Evolutionary conservation across 73 alveolate species (phyloP).

Genomic region (Paramecium octaurelia): DNA sequence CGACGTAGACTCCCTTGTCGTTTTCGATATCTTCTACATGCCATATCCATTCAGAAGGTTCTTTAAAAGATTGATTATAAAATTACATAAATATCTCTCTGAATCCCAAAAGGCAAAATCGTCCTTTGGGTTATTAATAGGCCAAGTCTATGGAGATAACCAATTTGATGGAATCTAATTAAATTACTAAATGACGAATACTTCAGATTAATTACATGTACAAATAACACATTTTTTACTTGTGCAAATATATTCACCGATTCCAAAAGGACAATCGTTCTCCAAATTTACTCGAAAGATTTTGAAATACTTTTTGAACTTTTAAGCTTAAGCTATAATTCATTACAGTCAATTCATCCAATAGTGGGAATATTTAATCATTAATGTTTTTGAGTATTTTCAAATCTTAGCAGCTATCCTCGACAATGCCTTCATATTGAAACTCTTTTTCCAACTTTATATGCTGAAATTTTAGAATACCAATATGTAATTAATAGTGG

Average conservation of each 20-base stretch:
- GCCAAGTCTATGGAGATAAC: background rate
- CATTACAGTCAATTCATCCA: background rate
- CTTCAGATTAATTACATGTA: slow-evolving; percentile 15
- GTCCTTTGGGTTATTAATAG: background rate
- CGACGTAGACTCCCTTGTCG: slow-evolving; percentile 56
- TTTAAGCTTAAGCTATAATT: background rate
- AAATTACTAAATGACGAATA: background rate
- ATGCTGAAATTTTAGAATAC: background rate
- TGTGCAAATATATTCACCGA: slow-evolving; percentile 36
- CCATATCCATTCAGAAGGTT: slow-evolving; percentile 60
- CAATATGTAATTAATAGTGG: background rate
- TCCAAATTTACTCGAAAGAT: slow-evolving; percentile 17
- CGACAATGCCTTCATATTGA: background rate
- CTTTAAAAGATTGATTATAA: background rate
- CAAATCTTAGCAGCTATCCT: background rate
- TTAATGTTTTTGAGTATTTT: background rate
- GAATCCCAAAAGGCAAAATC: slow-evolving; percentile 59
- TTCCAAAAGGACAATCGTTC: slow-evolving; percentile 25
- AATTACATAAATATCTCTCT: background rate
- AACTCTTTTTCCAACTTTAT: background rate
- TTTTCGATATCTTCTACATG: slow-evolving; percentile 59
- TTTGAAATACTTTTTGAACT: background rate
- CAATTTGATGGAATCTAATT: background rate
- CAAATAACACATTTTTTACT: slow-evolving; percentile 41
- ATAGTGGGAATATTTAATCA: slow-evolving; percentile 1